Evolutionary conservation across 1,284 basidiomycete genomes (phyloP).

Genomic region (Leccinum pachyderme): DNA sequence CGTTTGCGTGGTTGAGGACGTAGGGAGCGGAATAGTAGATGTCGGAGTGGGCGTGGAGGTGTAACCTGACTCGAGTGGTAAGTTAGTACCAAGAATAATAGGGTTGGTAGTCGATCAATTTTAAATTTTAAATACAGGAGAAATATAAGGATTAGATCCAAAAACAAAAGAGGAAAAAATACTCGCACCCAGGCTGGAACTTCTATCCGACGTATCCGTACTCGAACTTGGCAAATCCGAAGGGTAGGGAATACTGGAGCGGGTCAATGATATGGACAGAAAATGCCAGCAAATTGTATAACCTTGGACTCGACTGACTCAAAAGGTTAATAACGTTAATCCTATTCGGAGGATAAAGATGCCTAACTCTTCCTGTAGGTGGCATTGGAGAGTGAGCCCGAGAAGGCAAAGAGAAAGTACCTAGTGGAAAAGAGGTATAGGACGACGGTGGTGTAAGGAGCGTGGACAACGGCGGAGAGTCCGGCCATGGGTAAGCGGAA

Average conservation of each 20-base stretch:
- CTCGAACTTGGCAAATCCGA: not conserved
- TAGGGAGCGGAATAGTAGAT: not conserved
- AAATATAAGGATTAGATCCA: constrained; percentile 20
- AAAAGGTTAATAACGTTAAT: not conserved
- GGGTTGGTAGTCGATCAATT: not conserved
- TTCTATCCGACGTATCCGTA: not conserved
- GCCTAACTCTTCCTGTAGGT: no score
- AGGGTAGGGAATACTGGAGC: constrained; percentile 9
- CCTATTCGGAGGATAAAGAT: not conserved
- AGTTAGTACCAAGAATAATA: not conserved
- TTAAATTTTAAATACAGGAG: not conserved
- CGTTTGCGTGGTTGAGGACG: not conserved
- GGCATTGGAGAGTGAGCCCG: no score
- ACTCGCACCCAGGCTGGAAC: constrained; percentile 23
- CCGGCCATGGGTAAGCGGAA: constrained; percentile 12
- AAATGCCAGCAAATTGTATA: not conserved
- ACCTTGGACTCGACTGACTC: constrained; percentile 13
- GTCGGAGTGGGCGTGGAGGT: not conserved
- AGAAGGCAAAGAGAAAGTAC: constrained; percentile 4
- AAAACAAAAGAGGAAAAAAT: constrained; percentile 4
- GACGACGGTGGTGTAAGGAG: constrained; percentile 2
- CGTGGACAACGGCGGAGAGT: constrained; percentile 21
- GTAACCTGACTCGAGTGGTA: constrained; percentile 3
- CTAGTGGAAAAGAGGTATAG: not conserved
- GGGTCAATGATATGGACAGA: constrained; percentile 8